Conservation (phyloP, 352 stramenopile species). For the Phytopythium oedochilum region DNA sequence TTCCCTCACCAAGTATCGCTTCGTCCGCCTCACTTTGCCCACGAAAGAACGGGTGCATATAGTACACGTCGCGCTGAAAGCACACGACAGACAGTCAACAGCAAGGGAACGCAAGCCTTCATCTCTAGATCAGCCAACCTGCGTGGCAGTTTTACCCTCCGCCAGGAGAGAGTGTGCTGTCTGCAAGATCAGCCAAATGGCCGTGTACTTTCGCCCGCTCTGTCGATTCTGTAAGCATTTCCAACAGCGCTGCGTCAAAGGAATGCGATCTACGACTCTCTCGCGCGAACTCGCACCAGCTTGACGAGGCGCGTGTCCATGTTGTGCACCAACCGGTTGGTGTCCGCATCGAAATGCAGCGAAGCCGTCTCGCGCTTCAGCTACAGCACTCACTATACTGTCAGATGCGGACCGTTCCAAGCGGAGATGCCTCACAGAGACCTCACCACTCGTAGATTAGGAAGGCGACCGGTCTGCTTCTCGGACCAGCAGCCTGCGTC, state of each 20-base stretch:
- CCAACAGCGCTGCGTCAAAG: neutral
- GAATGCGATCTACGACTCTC: neutral
- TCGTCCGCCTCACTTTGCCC: constrained; percentile 75
- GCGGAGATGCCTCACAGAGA: no score
- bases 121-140: constrained; percentile 35
- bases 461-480: constrained; percentile 33
- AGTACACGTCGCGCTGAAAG: constrained; percentile 76
- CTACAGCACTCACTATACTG: constrained; percentile 14
- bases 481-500: neutral
- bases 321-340: constrained; percentile 45
- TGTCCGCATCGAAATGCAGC: constrained; percentile 58
- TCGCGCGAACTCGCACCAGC: constrained; percentile 27
- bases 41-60: constrained; percentile 83
- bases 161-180: constrained; percentile 62
- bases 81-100: neutral
- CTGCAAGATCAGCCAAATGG: constrained; percentile 79
- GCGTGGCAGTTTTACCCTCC: constrained; percentile 78
- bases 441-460: constrained; percentile 54
- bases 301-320: constrained; percentile 51
- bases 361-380: constrained; percentile 45
- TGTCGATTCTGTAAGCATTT: constrained; percentile 50
- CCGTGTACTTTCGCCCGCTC: constrained; percentile 76
- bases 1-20: constrained; percentile 61
- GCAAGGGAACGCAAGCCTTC: neutral
- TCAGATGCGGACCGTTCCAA: no score